Percentiles rank a stretch among this genome's conserved stretches.
phyloP scores from a whole-genome alignment of 176 grass and related monocot species.

The Oryza australiensis region DNA sequence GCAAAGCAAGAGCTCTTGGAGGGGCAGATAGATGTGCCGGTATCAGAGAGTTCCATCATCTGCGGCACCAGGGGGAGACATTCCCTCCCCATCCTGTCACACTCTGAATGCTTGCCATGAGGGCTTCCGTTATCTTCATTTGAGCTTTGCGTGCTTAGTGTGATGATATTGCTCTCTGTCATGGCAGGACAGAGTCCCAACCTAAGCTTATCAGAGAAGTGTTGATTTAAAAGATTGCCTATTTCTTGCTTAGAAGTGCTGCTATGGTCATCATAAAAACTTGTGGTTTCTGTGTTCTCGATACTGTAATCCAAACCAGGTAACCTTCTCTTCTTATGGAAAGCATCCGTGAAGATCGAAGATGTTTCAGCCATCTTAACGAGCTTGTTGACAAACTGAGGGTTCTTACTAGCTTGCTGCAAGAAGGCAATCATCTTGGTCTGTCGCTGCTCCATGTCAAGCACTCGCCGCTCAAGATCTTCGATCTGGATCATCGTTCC shows the following conservation, averaged over 20 bases:
- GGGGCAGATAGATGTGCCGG: constrained; percentile 59
- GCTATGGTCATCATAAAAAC: constrained; percentile 81
- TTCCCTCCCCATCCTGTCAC: constrained; percentile 34
- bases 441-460: constrained; percentile 82
- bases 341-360: constrained; percentile 38
- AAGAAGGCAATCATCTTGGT: constrained; percentile 82
- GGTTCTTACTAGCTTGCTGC: constrained; percentile 67
- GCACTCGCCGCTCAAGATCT: constrained; percentile 66
- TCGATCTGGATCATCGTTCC: constrained; percentile 73
- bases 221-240: constrained; percentile 50
- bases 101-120: constrained; percentile 49
- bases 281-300: constrained; percentile 48
- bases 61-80: constrained; percentile 43
- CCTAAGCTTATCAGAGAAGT: constrained; percentile 89
- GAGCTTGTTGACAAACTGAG: constrained; percentile 73
- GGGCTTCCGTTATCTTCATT: constrained; percentile 56
- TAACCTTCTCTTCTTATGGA: constrained; percentile 81
- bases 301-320: constrained; percentile 49
- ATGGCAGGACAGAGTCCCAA: constrained; percentile 66
- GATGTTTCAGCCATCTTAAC: constrained; percentile 80
- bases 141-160: constrained; percentile 61
- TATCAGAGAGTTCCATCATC: constrained; percentile 54
- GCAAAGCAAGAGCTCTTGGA: constrained; percentile 48
- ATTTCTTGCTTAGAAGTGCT: constrained; percentile 63
- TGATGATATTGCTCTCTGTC: constrained; percentile 44